Evolutionary conservation across 2,329 filamentous ascomycete genomes (phyloP), one percentile per base, ranked within the genome.

Genomic region (Talaromyces verruculosus): DNA sequence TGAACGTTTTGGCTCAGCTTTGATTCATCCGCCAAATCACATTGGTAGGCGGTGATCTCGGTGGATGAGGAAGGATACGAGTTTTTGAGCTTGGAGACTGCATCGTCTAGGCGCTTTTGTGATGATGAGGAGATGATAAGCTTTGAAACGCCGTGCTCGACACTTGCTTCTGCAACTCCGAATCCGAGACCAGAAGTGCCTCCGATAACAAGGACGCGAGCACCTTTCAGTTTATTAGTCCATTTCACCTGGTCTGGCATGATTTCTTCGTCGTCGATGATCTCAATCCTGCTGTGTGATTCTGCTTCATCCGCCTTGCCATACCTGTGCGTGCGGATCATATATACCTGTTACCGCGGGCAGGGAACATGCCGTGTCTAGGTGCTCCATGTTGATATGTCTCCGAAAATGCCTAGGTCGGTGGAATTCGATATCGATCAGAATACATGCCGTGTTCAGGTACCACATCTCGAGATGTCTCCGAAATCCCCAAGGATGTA

Each of bases 1-100:
- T 47, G 19, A 28, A 61, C 22, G 25, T 61, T 61, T 7, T 47
- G 11, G 35, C 39, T n/a, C 39, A 61, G 25, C 19, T 30, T 45
- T 43, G 39, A 45, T 30, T 61, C 58, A 45, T 61, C 43, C 11
- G 58, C 35, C 22, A 61, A 19, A 33, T 61, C 22, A 25, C 39
- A 61, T 47, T 25, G 35, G 30, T 47, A 45, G 17, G 19, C 17
- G 6, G 25, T 22, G 19, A 61, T 61, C 13, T 61, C 39, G 11
- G 22, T 30, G 19, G 22, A 15, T 5, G 47, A 51, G 47, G 47
- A 51, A 51, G 47, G 47, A 51, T 51, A 51, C 4, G 47, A 51
- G 11, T 28, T 25, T 7, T 28, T 51, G 22, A 51, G 47, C 22
- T 51, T 51, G 28, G 47, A 13, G 22, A 51, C 47, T 25, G 47